Conservation (phyloP, 257 asterid genomes). For the Gentiana dahurica region DNA sequence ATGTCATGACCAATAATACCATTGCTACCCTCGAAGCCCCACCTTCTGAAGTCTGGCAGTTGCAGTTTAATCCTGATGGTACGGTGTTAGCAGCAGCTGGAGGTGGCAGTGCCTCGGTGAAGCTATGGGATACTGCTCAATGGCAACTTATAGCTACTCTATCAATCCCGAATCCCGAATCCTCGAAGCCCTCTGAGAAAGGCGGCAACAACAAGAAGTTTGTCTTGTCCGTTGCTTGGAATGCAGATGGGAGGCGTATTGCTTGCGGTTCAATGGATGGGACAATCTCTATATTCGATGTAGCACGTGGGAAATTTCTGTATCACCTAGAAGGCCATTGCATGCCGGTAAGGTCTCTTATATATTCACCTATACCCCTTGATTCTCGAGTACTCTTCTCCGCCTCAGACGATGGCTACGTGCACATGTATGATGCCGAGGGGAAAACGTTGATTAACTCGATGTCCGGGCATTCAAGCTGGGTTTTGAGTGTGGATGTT, state of each 20-base stretch:
- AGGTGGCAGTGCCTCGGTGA: constrained; percentile 92
- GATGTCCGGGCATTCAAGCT: constrained; percentile 81
- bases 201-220: constrained; percentile 56
- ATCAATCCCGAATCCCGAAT: constrained; percentile 84
- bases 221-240: constrained; percentile 94
- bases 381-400: constrained; percentile 87
- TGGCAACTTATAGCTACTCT: constrained; percentile 65
- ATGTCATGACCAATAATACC: constrained; percentile 63
- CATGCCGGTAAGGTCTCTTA: constrained; percentile 91
- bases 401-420: constrained; percentile 80
- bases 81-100: constrained; percentile 94
- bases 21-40: constrained; percentile 94
- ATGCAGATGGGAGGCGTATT: constrained; percentile 69
- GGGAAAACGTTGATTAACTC: constrained; percentile 63
- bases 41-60: constrained; percentile 96
- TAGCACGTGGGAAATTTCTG: constrained; percentile 62
- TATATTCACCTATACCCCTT: constrained; percentile 65
- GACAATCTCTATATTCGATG: constrained; percentile 82
- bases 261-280: constrained; percentile 95
- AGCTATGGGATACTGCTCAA: constrained; percentile 82
- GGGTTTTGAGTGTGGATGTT: constrained; percentile 84
- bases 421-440: constrained; percentile 80
- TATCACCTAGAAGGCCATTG: constrained; percentile 91
- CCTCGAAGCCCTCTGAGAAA: constrained; percentile 54
- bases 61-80: constrained; percentile 90